Evolutionary conservation across 768 basidiomycete genomes (phyloP).

Genomic region (Suillus weaverae): DNA sequence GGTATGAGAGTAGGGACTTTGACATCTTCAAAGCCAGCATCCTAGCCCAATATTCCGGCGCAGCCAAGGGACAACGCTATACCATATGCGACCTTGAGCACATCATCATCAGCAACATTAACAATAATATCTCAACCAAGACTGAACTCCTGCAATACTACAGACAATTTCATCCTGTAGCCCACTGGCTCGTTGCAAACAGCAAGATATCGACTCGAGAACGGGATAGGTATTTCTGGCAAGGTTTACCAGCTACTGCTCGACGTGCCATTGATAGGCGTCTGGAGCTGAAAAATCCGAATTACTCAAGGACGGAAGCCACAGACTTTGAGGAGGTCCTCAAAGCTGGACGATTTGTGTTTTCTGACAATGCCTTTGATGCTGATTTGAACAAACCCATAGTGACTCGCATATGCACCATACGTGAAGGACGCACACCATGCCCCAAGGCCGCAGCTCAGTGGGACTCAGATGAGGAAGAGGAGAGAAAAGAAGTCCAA

Average conservation of each 20-base stretch:
- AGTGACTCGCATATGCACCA: neutral
- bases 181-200: conserved; percentile 3
- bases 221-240: neutral
- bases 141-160: conserved; percentile 6
- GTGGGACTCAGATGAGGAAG: too few relatives aligned
- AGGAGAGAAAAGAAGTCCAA: too few relatives aligned
- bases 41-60: neutral
- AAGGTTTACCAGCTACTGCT: too few relatives aligned
- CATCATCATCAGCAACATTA: neutral
- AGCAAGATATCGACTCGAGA: conserved; percentile 7
- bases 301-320: neutral
- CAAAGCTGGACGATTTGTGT: neutral
- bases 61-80: conserved; percentile 6
- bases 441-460: too few relatives aligned
- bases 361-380: conserved; percentile 8
- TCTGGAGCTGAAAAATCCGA: conserved; percentile 1
- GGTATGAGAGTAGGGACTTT: conserved; percentile 8
- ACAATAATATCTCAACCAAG: conserved; percentile 6
- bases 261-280: neutral
- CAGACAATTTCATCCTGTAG: neutral
- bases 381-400: neutral
- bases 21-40: conserved; percentile 1
- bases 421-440: neutral
- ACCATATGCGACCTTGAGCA: neutral
- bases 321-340: conserved; percentile 6